Evolutionary conservation across 164 flowering plant genomes (phyloP).

Genomic region (Akebia trifoliata): DNA sequence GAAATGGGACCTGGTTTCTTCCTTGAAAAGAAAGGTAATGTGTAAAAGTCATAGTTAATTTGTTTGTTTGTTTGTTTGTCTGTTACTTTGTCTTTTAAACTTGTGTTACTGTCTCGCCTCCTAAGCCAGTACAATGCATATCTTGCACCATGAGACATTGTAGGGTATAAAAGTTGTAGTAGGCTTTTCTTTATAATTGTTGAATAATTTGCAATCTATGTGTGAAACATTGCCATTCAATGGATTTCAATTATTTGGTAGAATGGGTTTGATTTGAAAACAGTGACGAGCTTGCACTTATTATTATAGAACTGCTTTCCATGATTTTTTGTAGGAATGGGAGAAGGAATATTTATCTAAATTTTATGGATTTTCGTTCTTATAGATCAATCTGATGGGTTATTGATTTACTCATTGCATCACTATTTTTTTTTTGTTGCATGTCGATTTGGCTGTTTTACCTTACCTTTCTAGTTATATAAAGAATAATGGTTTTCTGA

Average conservation of each 20-base stretch:
- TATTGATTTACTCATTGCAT: too few species aligned
- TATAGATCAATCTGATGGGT: too few species aligned
- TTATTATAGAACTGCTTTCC: background rate
- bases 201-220: conserved; percentile 3
- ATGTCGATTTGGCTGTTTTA: too few species aligned
- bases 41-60: conserved; percentile 16
- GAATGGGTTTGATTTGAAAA: too few species aligned
- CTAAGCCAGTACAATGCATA: background rate
- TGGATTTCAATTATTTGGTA: conserved; percentile 5
- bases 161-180: background rate
- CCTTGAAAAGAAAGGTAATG: conserved; percentile 11
- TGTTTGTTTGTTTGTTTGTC: conserved; percentile 1
- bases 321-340: too few species aligned
- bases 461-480: too few species aligned
- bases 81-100: too few species aligned
- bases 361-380: too few species aligned
- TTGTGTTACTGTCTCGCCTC: background rate
- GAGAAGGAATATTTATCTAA: too few species aligned
- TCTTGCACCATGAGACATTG: background rate
- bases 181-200: conserved; percentile 5
- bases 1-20: conserved; percentile 3
- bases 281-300: background rate
- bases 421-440: too few species aligned
- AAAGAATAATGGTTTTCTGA: too few species aligned
- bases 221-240: conserved; percentile 5